phyloP scores from a whole-genome alignment of 1,139 yeast genomes.

The Spencermartinsiella ligniputridi region DNA sequence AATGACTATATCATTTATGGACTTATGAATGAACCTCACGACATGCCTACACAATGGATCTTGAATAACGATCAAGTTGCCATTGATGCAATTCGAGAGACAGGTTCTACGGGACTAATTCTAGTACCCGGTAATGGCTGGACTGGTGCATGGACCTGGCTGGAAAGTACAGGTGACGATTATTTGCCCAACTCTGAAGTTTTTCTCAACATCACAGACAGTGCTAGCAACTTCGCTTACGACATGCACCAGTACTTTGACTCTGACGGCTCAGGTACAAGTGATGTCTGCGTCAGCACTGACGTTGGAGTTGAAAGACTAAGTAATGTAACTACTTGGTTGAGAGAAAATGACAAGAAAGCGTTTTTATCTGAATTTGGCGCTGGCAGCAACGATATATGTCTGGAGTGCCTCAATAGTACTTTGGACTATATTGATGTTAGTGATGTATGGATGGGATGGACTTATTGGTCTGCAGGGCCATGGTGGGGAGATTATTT shows the following conservation, averaged over 20 bases:
- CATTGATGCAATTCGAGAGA: slow-evolving; percentile 5
- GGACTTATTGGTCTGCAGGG: slow-evolving; percentile 10
- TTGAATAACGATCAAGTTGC: slow-evolving; percentile 7
- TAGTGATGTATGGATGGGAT: slow-evolving; percentile 8
- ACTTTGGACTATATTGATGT: slow-evolving; percentile 4
- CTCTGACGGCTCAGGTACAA: slow-evolving; percentile 8
- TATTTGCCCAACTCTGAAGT: neutral
- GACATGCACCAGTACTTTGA: slow-evolving; percentile 11
- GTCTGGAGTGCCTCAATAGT: slow-evolving; percentile 2
- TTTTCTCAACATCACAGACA: slow-evolving; percentile 5
- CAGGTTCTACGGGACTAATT: slow-evolving; percentile 5
- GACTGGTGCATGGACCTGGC: slow-evolving; percentile 7
- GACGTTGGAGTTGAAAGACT: slow-evolving; percentile 5
- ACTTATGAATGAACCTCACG: slow-evolving; percentile 7
- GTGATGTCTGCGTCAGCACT: slow-evolving; percentile 4
- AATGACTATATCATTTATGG: slow-evolving; percentile 6
- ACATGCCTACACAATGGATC: slow-evolving; percentile 4
- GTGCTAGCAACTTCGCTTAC: slow-evolving; percentile 5
- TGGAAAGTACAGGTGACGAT: neutral
- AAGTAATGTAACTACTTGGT: slow-evolving; percentile 6
- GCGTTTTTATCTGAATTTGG: slow-evolving; percentile 8
- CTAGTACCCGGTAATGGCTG: slow-evolving; percentile 7
- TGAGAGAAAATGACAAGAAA: slow-evolving; percentile 2
- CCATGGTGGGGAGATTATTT: slow-evolving; percentile 8
- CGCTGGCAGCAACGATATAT: slow-evolving; percentile 5